Base-by-base conservation (phyloP, 1,284 basidiomycete species). In the Trichosporon ovoides region DNA sequence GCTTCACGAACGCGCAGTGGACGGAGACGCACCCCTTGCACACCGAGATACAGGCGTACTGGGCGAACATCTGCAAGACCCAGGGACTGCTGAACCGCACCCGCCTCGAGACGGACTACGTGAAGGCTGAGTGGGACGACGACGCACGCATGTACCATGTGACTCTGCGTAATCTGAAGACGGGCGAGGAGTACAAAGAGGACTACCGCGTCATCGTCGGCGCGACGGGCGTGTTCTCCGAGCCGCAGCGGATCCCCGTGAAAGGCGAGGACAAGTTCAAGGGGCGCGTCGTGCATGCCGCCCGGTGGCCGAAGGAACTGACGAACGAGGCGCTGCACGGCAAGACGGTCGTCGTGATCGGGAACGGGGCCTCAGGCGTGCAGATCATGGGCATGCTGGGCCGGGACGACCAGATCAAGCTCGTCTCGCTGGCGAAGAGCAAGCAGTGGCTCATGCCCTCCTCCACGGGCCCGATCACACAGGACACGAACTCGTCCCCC, bases 141-240 rank as follows among this genome's bases (percentile, higher is more conserved):
- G 14, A 14, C 4, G 20, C 19, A 12, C n/a, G 28, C 4, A 6
- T 55, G 18, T 62, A 58, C 52, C 22, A n/a, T 34, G 34, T 60
- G 3, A 43, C 38, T 3, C 16, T 57, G 22, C 46, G 20, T 14
- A 24, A 57, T 57, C 16, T 50, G 28, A 22, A 48, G 22, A 50
- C 43, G 1, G 40, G 20, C 18, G 24, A 55, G 13, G 36, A 40
- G 11, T 35, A 52, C 31, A 38, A 33, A 16, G 38, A 59, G 19
- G 49, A 59, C 7, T 61, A 60, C 43, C 49, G 59, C 14, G 52
- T 69, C 34, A 55, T 72, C 48, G 55, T 72, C 19, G 60, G 61
- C 20, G 64, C 64, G 20, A 59, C 62, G 13, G 70, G 70, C 14
- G 63, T 63, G 19, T 67, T 72, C 51, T 63, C 60, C n/a, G 46